phyloP scores from a whole-genome alignment of 805 yeast species.

The Yamadazyma sp. region DNA sequence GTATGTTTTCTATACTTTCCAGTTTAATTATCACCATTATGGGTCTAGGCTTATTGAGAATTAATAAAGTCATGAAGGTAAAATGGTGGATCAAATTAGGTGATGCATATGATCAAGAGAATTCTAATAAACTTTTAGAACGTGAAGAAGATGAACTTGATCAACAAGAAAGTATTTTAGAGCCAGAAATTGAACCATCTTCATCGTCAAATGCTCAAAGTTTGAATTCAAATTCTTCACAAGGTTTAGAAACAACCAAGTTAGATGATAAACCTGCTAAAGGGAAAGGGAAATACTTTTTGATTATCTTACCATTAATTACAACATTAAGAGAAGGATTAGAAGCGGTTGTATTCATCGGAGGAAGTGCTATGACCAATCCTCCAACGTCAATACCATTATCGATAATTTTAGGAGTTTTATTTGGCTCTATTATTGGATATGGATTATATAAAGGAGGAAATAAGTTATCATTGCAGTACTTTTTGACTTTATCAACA shows the following conservation, averaged over 20 bases:
- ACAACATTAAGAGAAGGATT: conserved; percentile 80
- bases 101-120: conserved; percentile 28
- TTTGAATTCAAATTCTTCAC: no score
- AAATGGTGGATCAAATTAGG: conserved; percentile 64
- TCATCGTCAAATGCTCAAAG: no score
- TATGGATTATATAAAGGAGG: conserved; percentile 37
- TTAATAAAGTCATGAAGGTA: conserved; percentile 71
- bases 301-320: conserved; percentile 39
- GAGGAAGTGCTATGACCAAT: conserved; percentile 63
- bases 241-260: background rate
- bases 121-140: conserved; percentile 1
- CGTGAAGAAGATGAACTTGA: conserved; percentile 1
- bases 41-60: conserved; percentile 80
- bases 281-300: conserved; percentile 19
- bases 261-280: no score
- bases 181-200: no score
- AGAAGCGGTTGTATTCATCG: conserved; percentile 88
- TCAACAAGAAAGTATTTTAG: background rate
- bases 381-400: conserved; percentile 47
- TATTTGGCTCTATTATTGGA: conserved; percentile 57
- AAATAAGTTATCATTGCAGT: conserved; percentile 40
- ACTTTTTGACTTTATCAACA: conserved; percentile 36
- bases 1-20: conserved; percentile 73
- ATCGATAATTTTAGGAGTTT: conserved; percentile 53
- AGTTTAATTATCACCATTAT: conserved; percentile 76